Evolutionary conservation across 2,329 filamentous ascomycete species (phyloP).

Genomic region (Mariannaea sp.): DNA sequence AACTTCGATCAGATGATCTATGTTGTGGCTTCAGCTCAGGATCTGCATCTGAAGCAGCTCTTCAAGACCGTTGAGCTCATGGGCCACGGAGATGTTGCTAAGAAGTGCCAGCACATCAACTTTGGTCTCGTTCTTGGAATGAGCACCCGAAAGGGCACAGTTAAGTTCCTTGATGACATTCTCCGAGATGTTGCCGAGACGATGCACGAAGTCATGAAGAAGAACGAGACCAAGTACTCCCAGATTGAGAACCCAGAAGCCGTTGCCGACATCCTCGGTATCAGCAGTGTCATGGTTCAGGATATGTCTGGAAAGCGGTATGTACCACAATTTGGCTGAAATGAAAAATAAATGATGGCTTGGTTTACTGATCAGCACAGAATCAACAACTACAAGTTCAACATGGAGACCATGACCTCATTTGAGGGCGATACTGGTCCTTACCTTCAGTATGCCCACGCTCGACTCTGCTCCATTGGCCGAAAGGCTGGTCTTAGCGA

Average conservation of each 20-base stretch:
- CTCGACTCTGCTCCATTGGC: conserved; percentile 69
- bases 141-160: conserved; percentile 73
- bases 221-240: conserved; percentile 86
- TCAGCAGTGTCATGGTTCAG: conserved; percentile 96
- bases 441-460: conserved; percentile 83
- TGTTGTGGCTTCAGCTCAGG: conserved; percentile 74
- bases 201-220: conserved; percentile 97
- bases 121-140: conserved; percentile 75
- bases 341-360: rapidly evolving
- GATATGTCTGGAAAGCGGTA: conserved; percentile 95
- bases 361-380: conserved; percentile 38
- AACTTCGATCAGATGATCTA: conserved; percentile 82
- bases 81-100: conserved; percentile 68
- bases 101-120: conserved; percentile 74
- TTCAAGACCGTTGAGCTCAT: conserved; percentile 79
- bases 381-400: conserved; percentile 72
- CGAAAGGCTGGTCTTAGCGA: conserved; percentile 58
- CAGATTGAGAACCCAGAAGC: conserved; percentile 84
- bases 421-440: conserved; percentile 87
- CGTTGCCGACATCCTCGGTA: conserved; percentile 86
- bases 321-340: conserved; percentile 28
- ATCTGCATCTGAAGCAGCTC: conserved; percentile 73
- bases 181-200: conserved; percentile 78
- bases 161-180: conserved; percentile 65
- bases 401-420: conserved; percentile 80